Evolutionary conservation across 1,284 basidiomycete species (phyloP), one percentile per base, ranked within the genome.

Genomic region (Golubevia sp.): DNA sequence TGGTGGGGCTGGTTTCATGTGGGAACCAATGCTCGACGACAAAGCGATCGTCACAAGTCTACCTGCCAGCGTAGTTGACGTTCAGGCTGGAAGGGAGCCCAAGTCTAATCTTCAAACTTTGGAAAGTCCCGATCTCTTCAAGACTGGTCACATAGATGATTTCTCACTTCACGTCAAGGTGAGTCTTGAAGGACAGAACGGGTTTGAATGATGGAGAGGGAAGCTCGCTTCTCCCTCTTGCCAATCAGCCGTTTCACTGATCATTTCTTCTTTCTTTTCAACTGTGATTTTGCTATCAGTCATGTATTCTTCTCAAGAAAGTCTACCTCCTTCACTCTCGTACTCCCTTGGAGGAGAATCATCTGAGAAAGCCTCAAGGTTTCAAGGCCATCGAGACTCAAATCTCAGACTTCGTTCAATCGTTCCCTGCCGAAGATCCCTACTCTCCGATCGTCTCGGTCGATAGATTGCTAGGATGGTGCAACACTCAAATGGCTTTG

Each of bases 161-260:
- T 68, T 68, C 26, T 60, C 27, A 24, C 44, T 68, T 56, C 67
- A 59, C 53, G 55, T 68, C 59, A 68, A 68, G 56, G 55, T 56
- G 20, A 38, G 48, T 55, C 20, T 30, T n/a, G 55, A 58, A 20
- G 18, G 52, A 55, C 54, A 60, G 15, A n/a, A n/a, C n/a, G n/a
- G n/a, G n/a, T n/a, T n/a, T n/a, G n/a, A n/a, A n/a, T n/a, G n/a
- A n/a, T n/a, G n/a, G n/a, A n/a, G n/a, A n/a, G n/a, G n/a, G n/a
- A n/a, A n/a, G n/a, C n/a, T n/a, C n/a, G n/a, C n/a, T n/a, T n/a
- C n/a, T n/a, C n/a, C n/a, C n/a, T n/a, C n/a, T n/a, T n/a, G n/a
- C 26, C 44, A 20, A 24, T 18, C n/a, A 59, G 23, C 18, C 23
- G 27, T 15, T 34, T 49, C n/a, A 25, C n/a, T 26, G 18, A n/a